phyloP scores from a whole-genome alignment of 345 rosid genomes.

The thale cress (Arabidopsis thaliana) region DNA sequence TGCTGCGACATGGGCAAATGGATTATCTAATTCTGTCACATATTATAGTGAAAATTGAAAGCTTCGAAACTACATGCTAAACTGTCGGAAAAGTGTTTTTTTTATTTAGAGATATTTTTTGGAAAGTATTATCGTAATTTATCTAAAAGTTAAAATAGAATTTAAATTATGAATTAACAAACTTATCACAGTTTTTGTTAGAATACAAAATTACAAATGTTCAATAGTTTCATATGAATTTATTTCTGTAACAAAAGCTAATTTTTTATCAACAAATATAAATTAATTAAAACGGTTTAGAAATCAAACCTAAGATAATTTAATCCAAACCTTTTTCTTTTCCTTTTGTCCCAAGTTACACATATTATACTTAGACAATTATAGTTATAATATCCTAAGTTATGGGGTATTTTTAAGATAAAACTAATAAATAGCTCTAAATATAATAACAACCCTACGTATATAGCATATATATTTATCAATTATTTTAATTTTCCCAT shows the following conservation, averaged over 20 bases:
- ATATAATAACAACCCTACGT: neutral
- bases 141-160: slow-evolving; percentile 2
- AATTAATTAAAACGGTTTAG: too few relatives aligned
- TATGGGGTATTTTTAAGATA: neutral
- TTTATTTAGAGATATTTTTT: neutral
- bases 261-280: too few relatives aligned
- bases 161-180: neutral
- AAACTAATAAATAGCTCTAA: neutral
- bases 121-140: neutral
- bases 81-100: slow-evolving; percentile 6
- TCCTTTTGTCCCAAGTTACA: neutral
- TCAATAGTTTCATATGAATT: too few relatives aligned
- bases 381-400: neutral
- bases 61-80: slow-evolving; percentile 22
- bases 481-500: neutral
- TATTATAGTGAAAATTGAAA: slow-evolving; percentile 10
- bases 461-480: neutral
- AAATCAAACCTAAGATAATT: too few relatives aligned
- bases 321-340: too few relatives aligned
- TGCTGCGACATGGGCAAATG: slow-evolving; percentile 44
- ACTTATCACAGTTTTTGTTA: neutral
- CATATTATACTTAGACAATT: neutral
- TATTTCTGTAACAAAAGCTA: too few relatives aligned
- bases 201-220: too few relatives aligned
- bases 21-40: slow-evolving; percentile 25